Percentiles rank a stretch among this genome's conserved stretches.
Conservation (phyloP, 345 rosid species). For the Excoecaria cochinchinensis region DNA sequence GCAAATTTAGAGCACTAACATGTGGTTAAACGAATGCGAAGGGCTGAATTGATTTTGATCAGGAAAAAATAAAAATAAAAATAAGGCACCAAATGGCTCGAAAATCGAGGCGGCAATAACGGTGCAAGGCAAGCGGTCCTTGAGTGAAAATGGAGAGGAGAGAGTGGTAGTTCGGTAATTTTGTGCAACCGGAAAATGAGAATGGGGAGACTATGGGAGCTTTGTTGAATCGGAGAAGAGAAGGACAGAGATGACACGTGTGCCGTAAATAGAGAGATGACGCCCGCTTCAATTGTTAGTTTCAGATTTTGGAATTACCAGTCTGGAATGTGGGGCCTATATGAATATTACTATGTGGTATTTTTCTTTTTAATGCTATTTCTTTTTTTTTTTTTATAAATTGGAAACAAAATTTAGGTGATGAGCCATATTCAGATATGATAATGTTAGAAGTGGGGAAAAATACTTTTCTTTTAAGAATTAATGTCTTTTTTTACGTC, state of each 20-base stretch:
- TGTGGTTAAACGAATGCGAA: constrained; percentile 15
- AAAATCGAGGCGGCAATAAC: constrained; percentile 6
- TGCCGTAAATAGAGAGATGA: neutral
- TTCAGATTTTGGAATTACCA: neutral
- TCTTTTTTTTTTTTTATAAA: no score
- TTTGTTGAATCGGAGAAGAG: neutral
- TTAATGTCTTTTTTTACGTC: no score
- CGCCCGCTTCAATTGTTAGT: neutral
- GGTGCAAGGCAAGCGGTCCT: neutral
- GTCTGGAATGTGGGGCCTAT: neutral
- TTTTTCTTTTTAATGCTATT: no score
- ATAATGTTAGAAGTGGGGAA: no score
- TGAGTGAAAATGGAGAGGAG: neutral
- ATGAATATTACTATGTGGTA: no score
- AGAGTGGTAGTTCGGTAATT: neutral
- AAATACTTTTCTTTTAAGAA: no score
- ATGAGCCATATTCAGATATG: no score
- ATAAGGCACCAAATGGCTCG: neutral
- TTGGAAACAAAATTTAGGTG: no score
- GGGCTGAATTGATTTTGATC: neutral
- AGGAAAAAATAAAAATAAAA: neutral
- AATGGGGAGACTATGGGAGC: neutral
- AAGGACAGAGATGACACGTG: neutral
- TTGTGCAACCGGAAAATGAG: neutral
- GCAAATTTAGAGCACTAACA: constrained; percentile 10